Conservation (phyloP, 805 yeast species). For the Candida alai region DNA sequence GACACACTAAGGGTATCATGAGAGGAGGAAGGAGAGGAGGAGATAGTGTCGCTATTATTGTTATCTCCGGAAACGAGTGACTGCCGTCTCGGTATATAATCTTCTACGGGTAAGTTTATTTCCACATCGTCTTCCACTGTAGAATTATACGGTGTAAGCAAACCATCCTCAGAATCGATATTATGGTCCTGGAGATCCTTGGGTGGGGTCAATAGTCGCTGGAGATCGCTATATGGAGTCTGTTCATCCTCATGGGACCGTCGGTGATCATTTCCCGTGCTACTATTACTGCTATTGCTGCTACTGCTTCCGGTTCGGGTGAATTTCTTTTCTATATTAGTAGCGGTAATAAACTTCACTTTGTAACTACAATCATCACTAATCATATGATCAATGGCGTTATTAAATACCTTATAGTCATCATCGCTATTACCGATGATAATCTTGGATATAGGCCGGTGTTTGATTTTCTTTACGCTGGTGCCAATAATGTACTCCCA, state of each 20-base stretch:
- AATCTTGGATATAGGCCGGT: constrained; percentile 57
- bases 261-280: constrained; percentile 1
- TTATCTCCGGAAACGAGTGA: too few relatives aligned
- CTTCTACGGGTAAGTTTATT: constrained; percentile 7
- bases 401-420: constrained; percentile 64
- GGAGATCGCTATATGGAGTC: constrained; percentile 4
- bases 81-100: constrained; percentile 9
- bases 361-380: constrained; percentile 72
- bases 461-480: constrained; percentile 47
- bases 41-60: too few relatives aligned
- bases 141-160: constrained; percentile 25
- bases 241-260: not conserved
- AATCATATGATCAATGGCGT: constrained; percentile 69
- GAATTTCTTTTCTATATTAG: too few relatives aligned
- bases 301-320: not conserved
- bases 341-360: constrained; percentile 64
- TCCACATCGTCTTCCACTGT: constrained; percentile 10
- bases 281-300: not conserved
- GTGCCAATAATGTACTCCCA: constrained; percentile 84
- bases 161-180: constrained; percentile 14
- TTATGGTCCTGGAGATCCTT: not conserved
- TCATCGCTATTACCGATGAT: constrained; percentile 57
- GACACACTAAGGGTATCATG: constrained; percentile 13
- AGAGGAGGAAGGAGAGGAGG: too few relatives aligned
- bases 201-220: constrained; percentile 2